Percentiles rank a stretch among this genome's conserved stretches.
phyloP scores from a whole-genome alignment of 192 early-diverging fungal species.

The Coemansia sp. region DNA sequence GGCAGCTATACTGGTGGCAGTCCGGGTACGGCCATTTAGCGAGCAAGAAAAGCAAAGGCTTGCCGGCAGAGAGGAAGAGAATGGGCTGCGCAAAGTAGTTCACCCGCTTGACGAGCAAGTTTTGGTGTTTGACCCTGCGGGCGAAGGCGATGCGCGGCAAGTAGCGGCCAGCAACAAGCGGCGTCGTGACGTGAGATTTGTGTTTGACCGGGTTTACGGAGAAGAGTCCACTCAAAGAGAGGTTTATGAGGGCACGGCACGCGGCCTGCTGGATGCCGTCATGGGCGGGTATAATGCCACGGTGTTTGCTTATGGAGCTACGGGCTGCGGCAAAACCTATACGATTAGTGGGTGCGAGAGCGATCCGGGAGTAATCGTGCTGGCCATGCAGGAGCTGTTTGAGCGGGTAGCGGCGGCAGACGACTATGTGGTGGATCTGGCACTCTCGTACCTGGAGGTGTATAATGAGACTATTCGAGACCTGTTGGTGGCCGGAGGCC shows the following conservation, averaged over 20 bases:
- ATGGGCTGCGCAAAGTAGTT: slow-evolving; percentile 54
- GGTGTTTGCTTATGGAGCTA: slow-evolving; percentile 85
- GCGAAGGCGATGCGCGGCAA: slow-evolving; percentile 53
- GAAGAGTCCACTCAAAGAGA: slow-evolving; percentile 68
- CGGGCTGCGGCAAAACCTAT: slow-evolving; percentile 86
- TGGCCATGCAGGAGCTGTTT: slow-evolving; percentile 67
- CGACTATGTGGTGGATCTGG: slow-evolving; percentile 63
- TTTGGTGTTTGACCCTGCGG: slow-evolving; percentile 72
- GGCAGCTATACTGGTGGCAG: slow-evolving; percentile 52
- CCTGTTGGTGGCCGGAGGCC: slow-evolving; percentile 53
- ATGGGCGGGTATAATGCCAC: slow-evolving; percentile 83
- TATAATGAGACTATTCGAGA: slow-evolving; percentile 96
- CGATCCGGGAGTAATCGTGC: slow-evolving; percentile 68
- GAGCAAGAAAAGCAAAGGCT: slow-evolving; percentile 50
- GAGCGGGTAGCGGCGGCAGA: slow-evolving; percentile 36
- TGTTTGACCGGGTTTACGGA: slow-evolving; percentile 76
- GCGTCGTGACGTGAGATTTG: slow-evolving; percentile 69
- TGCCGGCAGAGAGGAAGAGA: slow-evolving; percentile 4
- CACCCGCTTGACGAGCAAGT: slow-evolving; percentile 68
- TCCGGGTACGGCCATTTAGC: slow-evolving; percentile 63
- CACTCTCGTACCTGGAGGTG: slow-evolving; percentile 91
- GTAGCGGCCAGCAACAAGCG: slow-evolving; percentile 58
- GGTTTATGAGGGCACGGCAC: slow-evolving; percentile 67
- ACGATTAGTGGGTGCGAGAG: slow-evolving; percentile 69
- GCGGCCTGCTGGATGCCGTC: slow-evolving; percentile 64